These are phyloP conservation scores for Cymbidium sinense DNA, from an alignment of 106 monocot species.

Conservation along the genomic window DNA sequence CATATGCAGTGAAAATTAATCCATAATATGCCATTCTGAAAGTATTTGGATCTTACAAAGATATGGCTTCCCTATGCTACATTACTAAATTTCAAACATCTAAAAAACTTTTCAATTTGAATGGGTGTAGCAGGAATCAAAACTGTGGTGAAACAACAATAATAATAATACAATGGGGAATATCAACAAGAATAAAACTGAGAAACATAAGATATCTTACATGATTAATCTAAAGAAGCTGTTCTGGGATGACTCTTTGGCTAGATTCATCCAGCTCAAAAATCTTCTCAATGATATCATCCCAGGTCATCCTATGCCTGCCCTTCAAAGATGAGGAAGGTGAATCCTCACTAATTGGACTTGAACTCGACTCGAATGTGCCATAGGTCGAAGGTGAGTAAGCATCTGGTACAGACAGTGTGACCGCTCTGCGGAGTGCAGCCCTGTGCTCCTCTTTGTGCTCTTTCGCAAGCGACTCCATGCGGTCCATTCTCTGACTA, in stretches of 20 bases:
- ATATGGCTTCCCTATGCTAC: not conserved
- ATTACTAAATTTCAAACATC: not conserved
- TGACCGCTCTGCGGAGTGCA: constrained; percentile 67
- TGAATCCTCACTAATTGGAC: constrained; percentile 12
- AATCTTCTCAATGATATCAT: constrained; percentile 53
- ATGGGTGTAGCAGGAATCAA: not conserved
- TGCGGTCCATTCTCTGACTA: constrained; percentile 67
- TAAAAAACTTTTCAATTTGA: not conserved
- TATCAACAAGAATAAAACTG: not conserved
- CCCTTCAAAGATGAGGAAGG: constrained; percentile 7
- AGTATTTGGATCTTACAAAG: not conserved
- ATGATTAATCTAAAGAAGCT: not conserved
- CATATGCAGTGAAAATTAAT: not conserved
- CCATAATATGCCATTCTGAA: not conserved
- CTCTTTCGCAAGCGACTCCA: constrained; percentile 48
- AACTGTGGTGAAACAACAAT: not conserved
- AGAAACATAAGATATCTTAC: not conserved
- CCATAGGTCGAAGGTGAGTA: constrained; percentile 59
- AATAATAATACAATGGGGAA: not conserved
- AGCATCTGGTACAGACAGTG: constrained; percentile 64
- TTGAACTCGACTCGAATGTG: constrained; percentile 48
- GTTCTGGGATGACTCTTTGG: constrained; percentile 35
- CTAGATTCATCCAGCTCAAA: constrained; percentile 62
- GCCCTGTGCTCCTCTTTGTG: constrained; percentile 73
- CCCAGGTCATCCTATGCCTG: constrained; percentile 58